A percentile compares a stretch with the other conserved stretches of the same genome.
Conservation (phyloP, 169 alveolate genomes). For the Plasmodium adleri region DNA sequence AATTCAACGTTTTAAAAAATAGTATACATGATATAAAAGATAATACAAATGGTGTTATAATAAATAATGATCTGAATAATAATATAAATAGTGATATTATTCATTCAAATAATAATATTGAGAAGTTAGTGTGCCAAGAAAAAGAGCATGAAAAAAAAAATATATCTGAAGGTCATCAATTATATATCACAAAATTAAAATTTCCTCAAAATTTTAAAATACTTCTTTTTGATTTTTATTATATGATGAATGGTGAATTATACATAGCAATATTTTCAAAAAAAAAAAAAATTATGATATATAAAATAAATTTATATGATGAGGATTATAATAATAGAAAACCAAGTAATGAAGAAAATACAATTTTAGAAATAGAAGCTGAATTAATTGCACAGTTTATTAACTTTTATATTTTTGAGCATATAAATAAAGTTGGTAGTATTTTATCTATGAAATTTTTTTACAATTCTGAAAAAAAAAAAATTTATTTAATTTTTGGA, state of each 20-base stretch:
- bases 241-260: background rate
- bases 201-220: constrained; percentile 29
- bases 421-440: constrained; percentile 68
- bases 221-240: constrained; percentile 46
- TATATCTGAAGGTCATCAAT: background rate
- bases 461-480: constrained; percentile 25
- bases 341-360: background rate
- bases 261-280: constrained; percentile 58
- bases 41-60: too few relatives aligned
- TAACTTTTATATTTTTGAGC: constrained; percentile 53
- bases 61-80: background rate
- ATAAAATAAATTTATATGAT: constrained; percentile 4
- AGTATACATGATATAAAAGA: background rate
- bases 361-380: constrained; percentile 15
- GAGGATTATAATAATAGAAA: background rate
- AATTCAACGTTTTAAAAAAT: background rate
- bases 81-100: background rate
- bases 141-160: background rate
- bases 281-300: constrained; percentile 37
- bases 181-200: constrained; percentile 17
- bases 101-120: too few relatives aligned
- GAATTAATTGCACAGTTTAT: constrained; percentile 45
- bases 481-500: constrained; percentile 59
- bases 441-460: constrained; percentile 71
- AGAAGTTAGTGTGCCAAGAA: too few relatives aligned